Percentiles rank a stretch among this genome's conserved stretches.
phyloP scores from a whole-genome alignment of 2,329 filamentous ascomycete genomes.

The Claviceps sp. region DNA sequence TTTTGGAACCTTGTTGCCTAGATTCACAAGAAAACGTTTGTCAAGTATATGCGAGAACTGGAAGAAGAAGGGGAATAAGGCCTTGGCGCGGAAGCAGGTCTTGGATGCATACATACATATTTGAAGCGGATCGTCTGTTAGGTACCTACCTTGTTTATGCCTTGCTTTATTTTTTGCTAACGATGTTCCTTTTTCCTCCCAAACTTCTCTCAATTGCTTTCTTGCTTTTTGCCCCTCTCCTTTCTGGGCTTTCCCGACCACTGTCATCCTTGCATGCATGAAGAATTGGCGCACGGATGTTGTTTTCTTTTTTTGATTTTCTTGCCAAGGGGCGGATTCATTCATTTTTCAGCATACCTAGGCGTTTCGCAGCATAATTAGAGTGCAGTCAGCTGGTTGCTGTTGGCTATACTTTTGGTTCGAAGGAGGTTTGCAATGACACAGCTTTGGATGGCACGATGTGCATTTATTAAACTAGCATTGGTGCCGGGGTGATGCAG shows the following conservation, averaged over 20 bases:
- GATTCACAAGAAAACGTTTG: conserved; percentile 93
- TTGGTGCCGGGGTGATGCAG: too few species aligned
- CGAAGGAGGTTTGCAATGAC: too few species aligned
- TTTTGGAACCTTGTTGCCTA: conserved; percentile 16
- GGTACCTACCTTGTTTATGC: neutral
- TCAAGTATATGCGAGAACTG: conserved; percentile 80
- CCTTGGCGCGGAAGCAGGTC: neutral
- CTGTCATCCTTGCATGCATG: neutral
- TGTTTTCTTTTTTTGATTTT: neutral
- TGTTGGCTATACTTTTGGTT: too few species aligned
- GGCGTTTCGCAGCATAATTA: too few species aligned
- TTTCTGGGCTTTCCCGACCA: too few species aligned
- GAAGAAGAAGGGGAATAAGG: conserved; percentile 37
- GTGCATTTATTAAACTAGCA: too few species aligned
- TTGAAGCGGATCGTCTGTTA: neutral
- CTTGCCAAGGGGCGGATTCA: neutral
- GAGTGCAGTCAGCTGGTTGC: too few species aligned
- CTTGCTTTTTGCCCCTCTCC: too few species aligned
- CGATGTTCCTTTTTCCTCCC: neutral
- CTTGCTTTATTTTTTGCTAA: neutral
- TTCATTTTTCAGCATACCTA: too few species aligned
- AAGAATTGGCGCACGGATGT: neutral
- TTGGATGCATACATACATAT: neutral
- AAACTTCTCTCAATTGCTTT: too few species aligned
- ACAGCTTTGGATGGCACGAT: too few species aligned